These are phyloP conservation scores for Hortaea sp. DNA, from an alignment of 2,329 filamentous ascomycete genomes.

Conservation along the genomic window DNA sequence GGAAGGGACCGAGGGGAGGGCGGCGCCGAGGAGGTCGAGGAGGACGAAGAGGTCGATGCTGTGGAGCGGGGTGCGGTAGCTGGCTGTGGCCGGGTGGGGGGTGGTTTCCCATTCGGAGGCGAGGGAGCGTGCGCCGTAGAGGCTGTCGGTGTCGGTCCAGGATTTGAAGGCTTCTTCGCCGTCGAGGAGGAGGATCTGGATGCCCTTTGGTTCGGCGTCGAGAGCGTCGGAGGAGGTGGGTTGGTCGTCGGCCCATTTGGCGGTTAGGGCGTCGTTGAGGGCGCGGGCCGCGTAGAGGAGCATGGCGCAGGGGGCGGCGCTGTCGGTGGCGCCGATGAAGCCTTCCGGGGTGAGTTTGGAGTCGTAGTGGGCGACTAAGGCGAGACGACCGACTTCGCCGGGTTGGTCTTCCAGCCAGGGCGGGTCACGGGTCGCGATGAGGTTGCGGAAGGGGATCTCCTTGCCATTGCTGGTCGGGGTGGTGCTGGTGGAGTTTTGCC, in stretches of 20 bases:
- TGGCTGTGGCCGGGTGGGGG: constrained; percentile 58
- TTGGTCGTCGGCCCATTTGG: constrained; percentile 57
- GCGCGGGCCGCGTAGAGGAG: constrained; percentile 75
- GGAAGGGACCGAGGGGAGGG: constrained; percentile 62
- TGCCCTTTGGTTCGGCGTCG: constrained; percentile 61
- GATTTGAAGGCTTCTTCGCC: constrained; percentile 82
- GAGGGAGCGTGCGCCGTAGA: constrained; percentile 73
- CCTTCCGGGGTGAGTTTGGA: constrained; percentile 69
- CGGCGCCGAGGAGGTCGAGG: constrained; percentile 74
- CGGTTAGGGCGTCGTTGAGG: constrained; percentile 67
- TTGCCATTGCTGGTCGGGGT: constrained; percentile 65
- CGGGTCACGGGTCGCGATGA: constrained; percentile 79
- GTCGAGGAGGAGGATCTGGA: constrained; percentile 84
- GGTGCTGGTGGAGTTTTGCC: constrained; percentile 81
- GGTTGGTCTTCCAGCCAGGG: constrained; percentile 53
- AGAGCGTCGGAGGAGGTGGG: constrained; percentile 14
- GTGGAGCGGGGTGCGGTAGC: constrained; percentile 61
- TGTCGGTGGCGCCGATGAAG: constrained; percentile 90
- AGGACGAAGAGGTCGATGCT: constrained; percentile 83
- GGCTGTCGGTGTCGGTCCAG: constrained; percentile 73
- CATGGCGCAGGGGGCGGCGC: constrained; percentile 88
- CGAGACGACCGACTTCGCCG: constrained; percentile 71
- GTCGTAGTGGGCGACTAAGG: constrained; percentile 90
- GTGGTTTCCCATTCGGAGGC: constrained; percentile 71
- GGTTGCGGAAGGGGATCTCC: constrained; percentile 73